Conservation (phyloP, 306 rosid genomes). For the Elaeagnus macrophylla region DNA sequence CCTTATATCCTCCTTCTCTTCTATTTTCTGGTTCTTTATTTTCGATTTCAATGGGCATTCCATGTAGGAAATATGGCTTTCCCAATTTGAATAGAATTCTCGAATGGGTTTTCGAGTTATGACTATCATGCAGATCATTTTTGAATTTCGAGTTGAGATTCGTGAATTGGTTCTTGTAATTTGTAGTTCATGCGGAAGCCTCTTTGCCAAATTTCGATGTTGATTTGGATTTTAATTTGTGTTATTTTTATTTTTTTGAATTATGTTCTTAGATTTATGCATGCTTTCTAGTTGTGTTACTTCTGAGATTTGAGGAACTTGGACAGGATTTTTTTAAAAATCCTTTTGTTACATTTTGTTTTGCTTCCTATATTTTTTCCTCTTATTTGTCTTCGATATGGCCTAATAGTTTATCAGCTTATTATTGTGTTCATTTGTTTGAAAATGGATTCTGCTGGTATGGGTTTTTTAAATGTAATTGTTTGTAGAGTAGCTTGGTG, state of each 20-base stretch:
- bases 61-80: background rate
- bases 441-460: too few species aligned
- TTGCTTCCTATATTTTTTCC: too few species aligned
- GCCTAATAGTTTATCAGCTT: too few species aligned
- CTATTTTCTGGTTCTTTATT: constrained; percentile 26
- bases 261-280: background rate
- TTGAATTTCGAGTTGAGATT: background rate
- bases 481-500: too few species aligned
- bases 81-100: background rate
- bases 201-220: background rate
- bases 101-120: background rate
- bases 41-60: background rate
- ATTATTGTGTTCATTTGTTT: too few species aligned
- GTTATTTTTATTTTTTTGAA: background rate
- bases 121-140: background rate
- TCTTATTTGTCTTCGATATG: too few species aligned
- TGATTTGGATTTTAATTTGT: constrained; percentile 5
- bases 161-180: background rate
- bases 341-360: too few species aligned
- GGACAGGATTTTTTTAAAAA: too few species aligned
- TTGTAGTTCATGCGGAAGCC: background rate
- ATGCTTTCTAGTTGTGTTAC: background rate
- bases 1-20: background rate
- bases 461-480: too few species aligned
- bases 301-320: background rate